Conservation (phyloP, 2,329 filamentous ascomycete genomes). For the Westerdykella aurantiaca region DNA sequence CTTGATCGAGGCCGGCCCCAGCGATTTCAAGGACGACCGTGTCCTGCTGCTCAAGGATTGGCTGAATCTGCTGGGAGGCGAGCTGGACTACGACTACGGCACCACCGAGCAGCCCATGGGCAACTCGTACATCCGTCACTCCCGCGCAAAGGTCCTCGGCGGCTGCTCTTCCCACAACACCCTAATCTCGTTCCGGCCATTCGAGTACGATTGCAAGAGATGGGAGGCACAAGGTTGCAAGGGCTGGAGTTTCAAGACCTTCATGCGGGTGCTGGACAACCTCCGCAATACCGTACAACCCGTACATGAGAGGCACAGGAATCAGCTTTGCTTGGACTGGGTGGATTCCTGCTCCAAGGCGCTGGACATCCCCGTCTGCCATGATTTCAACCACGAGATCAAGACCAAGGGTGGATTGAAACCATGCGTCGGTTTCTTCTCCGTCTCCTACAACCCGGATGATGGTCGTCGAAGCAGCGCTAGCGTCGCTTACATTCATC, state of each 20-base stretch:
- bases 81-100: conserved; percentile 86
- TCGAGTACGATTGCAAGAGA: conserved; percentile 78
- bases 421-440: conserved; percentile 82
- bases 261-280: conserved; percentile 76
- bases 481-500: conserved; percentile 88
- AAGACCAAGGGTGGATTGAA: conserved; percentile 64
- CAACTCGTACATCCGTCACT: conserved; percentile 88
- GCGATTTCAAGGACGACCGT: conserved; percentile 81
- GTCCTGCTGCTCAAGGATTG: conserved; percentile 84
- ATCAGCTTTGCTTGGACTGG: conserved; percentile 90
- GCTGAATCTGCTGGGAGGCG: conserved; percentile 73
- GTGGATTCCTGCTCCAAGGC: conserved; percentile 72
- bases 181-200: conserved; percentile 85
- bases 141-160: conserved; percentile 84
- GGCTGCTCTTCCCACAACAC: conserved; percentile 94
- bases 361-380: conserved; percentile 71
- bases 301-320: conserved; percentile 76
- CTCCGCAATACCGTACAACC: conserved; percentile 87
- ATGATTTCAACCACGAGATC: conserved; percentile 85
- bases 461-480: conserved; percentile 78
- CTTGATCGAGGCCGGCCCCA: conserved; percentile 82
- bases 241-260: conserved; percentile 81
- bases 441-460: conserved; percentile 85
- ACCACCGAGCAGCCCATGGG: conserved; percentile 86
- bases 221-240: conserved; percentile 78